Evolutionary conservation across 1,139 yeast species (phyloP), one percentile per base, ranked within the genome.

Genomic region (Lodderomyces pseudojiufengensis): DNA sequence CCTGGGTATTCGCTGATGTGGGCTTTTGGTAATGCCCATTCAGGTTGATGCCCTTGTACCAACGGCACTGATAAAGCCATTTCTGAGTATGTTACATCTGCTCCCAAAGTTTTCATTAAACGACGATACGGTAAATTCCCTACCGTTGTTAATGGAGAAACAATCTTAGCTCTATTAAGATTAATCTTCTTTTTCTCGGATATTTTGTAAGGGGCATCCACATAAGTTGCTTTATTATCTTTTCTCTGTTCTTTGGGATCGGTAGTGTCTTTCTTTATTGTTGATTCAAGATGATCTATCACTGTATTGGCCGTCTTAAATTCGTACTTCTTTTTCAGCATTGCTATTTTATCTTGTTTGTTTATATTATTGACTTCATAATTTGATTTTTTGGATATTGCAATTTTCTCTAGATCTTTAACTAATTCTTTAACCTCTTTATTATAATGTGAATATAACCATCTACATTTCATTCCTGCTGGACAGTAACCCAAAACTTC

Each of bases 11-110:
- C 99, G 5, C 78, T 63, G 16, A 65, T 57, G 54, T 92, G 97
- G 3, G 96, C 95, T 51, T 92, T 84, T 20, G 97, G 88, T 35
- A 92, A 69, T 0, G 99, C 99, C 99, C 99, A 92, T 61, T 92
- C 99, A 2, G 95, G 78, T 54, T 87, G 86, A 27, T 83, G 76
- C 13, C 97, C 98, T 55, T 86, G 95, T 29, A 92, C 66, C 38
- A 92, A 65, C 1, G 98, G 97, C 32, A 85, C 65, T 1, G 88
- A 66, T 29, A 92, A 71, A 0, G 97, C 97, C 98, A 92, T 94
- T 62, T 92, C 99, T 32, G 92, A 76, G 57, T 86, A 92, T 0
- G 98, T 92, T 11, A 90, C 76, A 52, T 92, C 97, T 5, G 96
- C 95, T 18, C 97, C 97, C 26, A 87, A 63, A 1, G 82, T 72